Evolutionary conservation across 2,329 filamentous ascomycete genomes (phyloP).

Genomic region (Boeremia exigua): DNA sequence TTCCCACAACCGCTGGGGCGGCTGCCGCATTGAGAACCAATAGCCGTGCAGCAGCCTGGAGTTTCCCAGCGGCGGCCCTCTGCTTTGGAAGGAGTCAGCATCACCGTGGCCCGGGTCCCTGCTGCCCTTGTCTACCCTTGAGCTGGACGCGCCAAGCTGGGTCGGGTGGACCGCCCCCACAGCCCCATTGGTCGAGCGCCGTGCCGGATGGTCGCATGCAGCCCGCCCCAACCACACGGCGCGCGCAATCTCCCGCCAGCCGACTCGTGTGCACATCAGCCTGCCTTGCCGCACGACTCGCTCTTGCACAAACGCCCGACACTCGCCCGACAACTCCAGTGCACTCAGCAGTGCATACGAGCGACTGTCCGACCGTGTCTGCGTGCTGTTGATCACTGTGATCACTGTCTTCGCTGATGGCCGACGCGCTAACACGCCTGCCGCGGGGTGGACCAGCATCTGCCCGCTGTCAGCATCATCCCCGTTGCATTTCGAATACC

Average conservation of each 20-base stretch:
- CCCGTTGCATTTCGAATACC: background rate
- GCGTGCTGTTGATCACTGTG: background rate
- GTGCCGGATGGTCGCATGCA: background rate
- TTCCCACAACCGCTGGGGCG: constrained; percentile 3
- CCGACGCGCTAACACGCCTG: background rate
- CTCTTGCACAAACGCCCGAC: background rate
- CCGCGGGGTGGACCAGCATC: background rate
- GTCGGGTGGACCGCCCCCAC: background rate
- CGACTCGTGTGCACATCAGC: constrained; percentile 8
- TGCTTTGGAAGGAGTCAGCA: constrained; percentile 1
- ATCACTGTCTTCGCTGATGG: too few relatives aligned
- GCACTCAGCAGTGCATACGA: background rate
- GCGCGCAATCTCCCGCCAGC: constrained; percentile 2
- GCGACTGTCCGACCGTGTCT: background rate
- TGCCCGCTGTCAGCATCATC: constrained; percentile 5
- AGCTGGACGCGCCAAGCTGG: constrained; percentile 1
- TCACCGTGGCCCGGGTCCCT: constrained; percentile 4
- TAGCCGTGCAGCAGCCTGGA: constrained; percentile 3
- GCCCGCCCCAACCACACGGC: constrained; percentile 9
- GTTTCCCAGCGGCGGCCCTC: constrained; percentile 2
- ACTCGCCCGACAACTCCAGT: background rate
- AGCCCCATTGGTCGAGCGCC: background rate
- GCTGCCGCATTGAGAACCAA: constrained; percentile 13
- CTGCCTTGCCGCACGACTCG: constrained; percentile 2
- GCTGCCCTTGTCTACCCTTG: constrained; percentile 6